phyloP scores from a whole-genome alignment of 495 filamentous ascomycete genomes.

The Penicillium arizonense region DNA sequence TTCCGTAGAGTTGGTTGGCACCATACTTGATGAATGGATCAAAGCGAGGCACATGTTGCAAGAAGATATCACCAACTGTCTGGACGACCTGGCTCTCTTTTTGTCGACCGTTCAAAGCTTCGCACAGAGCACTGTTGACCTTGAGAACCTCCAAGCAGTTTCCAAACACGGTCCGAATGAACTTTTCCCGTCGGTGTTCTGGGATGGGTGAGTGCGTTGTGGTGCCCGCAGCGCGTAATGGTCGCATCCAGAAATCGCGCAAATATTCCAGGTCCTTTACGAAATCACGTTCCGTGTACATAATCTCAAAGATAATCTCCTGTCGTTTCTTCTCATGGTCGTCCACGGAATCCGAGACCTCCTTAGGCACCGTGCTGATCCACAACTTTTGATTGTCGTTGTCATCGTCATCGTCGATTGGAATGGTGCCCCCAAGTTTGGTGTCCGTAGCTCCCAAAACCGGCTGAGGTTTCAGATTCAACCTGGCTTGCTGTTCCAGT shows the following conservation, averaged over 20 bases:
- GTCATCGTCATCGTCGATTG: slow-evolving; percentile 70
- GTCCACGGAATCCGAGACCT: slow-evolving; percentile 81
- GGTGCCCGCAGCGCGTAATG: slow-evolving; percentile 66
- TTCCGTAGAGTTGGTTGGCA: slow-evolving; percentile 92
- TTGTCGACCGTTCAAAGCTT: slow-evolving; percentile 83
- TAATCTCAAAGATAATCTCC: slow-evolving; percentile 96
- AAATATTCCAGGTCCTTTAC: slow-evolving; percentile 99
- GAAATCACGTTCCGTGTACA: slow-evolving; percentile 98
- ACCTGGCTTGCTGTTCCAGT: slow-evolving; percentile 88
- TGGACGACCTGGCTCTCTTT: slow-evolving; percentile 84
- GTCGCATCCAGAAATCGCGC: slow-evolving; percentile 98
- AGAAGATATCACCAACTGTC: slow-evolving; percentile 91
- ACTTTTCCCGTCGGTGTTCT: slow-evolving; percentile 79
- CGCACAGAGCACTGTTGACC: slow-evolving; percentile 85
- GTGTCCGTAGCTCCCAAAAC: slow-evolving; percentile 82
- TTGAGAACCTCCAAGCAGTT: slow-evolving; percentile 93
- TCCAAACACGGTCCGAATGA: slow-evolving; percentile 91
- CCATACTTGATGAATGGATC: slow-evolving; percentile 97
- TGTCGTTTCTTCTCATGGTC: slow-evolving; percentile 97
- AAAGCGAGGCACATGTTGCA: slow-evolving; percentile 87
- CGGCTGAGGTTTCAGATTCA: slow-evolving; percentile 89
- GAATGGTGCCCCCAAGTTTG: slow-evolving; percentile 63
- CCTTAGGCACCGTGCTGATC: slow-evolving; percentile 98
- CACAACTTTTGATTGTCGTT: slow-evolving; percentile 97
- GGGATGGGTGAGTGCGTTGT: slow-evolving; percentile 80